Conservation (phyloP, 2,329 filamentous ascomycete species). For the Gaeumannomyces tritici region DNA sequence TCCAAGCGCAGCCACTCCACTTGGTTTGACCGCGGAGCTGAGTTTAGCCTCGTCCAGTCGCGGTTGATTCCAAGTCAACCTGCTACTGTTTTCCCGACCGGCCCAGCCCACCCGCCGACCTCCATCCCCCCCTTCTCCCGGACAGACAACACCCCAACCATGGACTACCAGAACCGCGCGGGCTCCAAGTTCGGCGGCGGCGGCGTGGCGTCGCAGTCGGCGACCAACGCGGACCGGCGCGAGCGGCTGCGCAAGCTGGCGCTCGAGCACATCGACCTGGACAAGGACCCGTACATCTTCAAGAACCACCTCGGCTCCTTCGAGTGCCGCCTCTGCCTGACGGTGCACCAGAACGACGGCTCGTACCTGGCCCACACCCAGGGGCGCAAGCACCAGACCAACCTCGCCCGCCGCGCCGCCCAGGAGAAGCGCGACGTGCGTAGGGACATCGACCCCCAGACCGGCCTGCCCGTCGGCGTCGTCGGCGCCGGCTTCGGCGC, state of each 20-base stretch:
- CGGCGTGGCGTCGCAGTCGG: conserved; percentile 86
- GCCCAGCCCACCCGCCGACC: neutral
- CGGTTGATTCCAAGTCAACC: neutral
- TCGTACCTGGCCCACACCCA: conserved; percentile 98
- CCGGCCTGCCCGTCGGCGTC: conserved; percentile 64
- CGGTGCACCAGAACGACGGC: conserved; percentile 97
- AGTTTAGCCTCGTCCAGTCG: neutral
- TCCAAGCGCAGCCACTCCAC: neutral
- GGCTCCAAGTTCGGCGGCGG: conserved; percentile 98
- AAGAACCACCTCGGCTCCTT: conserved; percentile 98
- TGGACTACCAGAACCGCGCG: conserved; percentile 82
- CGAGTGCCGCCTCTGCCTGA: conserved; percentile 93
- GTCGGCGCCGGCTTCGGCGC: conserved; percentile 57
- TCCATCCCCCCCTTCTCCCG: neutral
- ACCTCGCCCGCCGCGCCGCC: conserved; percentile 90
- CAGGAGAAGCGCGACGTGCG: conserved; percentile 85
- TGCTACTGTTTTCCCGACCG: too few relatives aligned
- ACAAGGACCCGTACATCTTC: conserved; percentile 99
- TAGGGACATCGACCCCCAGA: conserved; percentile 56
- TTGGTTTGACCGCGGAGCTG: neutral
- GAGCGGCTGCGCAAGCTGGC: conserved; percentile 96
- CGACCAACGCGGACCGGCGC: conserved; percentile 92
- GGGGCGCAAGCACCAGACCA: conserved; percentile 97
- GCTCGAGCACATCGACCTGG: conserved; percentile 96
- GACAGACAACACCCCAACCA: conserved; percentile 15